phyloP scores from a whole-genome alignment of 179 eudicot genomes.

The Amaranthus tricolor region DNA sequence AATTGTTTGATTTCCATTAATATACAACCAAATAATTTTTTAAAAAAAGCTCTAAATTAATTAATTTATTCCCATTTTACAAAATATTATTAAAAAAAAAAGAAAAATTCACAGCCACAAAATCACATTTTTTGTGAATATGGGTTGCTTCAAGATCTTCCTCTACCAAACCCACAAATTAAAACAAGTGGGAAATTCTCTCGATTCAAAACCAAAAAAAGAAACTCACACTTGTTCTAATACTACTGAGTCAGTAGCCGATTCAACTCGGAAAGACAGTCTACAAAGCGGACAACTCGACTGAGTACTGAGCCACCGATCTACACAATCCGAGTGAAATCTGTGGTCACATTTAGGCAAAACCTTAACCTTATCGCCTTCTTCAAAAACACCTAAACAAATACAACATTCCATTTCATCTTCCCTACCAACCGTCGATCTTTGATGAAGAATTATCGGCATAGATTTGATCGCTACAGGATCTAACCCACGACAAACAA shows the following conservation, averaged over 20 bases:
- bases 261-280: conserved; percentile 45
- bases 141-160: conserved; percentile 16
- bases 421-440: conserved; percentile 10
- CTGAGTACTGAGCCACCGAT: conserved; percentile 59
- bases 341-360: conserved; percentile 56
- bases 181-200: conserved; percentile 6
- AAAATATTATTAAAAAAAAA: not conserved
- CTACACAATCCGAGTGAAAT: conserved; percentile 76
- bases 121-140: conserved; percentile 12
- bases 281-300: conserved; percentile 82
- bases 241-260: conserved; percentile 22
- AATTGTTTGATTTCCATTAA: conserved; percentile 18
- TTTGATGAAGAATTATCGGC: conserved; percentile 39
- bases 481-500: conserved; percentile 40
- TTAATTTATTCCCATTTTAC: conserved; percentile 26
- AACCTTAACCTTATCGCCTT: conserved; percentile 65
- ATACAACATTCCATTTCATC: conserved; percentile 60
- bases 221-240: not conserved
- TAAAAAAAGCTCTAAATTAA: not conserved
- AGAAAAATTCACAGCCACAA: conserved; percentile 7
- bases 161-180: conserved; percentile 12
- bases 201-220: not conserved
- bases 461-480: conserved; percentile 31
- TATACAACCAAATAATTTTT: conserved; percentile 19
- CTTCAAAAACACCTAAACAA: conserved; percentile 61